Percentiles rank a stretch among this genome's conserved stretches.
These are phyloP conservation scores for Eimeria tenella DNA, from an alignment of 169 alveolate genomes.

Conservation along the genomic window DNA sequence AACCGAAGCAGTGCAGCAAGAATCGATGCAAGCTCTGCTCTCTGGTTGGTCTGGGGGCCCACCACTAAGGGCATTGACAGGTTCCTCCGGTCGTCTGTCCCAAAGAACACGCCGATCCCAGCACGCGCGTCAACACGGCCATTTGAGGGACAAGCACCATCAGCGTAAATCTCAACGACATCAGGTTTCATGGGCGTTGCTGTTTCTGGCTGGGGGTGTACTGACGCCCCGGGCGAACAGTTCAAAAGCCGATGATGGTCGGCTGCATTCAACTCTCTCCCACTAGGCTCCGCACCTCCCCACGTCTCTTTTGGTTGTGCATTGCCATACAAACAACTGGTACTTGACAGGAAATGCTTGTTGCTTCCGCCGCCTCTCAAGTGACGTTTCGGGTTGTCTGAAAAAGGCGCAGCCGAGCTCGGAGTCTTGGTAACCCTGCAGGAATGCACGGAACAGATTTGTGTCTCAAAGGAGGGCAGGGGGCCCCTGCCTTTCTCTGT, in stretches of 20 bases:
- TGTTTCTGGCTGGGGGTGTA: background rate
- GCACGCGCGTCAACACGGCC: background rate
- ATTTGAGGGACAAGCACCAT: background rate
- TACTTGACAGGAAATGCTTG: too few relatives aligned
- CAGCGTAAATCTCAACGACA: background rate
- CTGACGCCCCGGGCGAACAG: background rate
- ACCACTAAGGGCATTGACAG: background rate
- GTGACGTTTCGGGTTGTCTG: too few relatives aligned
- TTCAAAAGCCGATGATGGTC: too few relatives aligned
- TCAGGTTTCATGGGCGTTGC: background rate
- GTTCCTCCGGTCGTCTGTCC: background rate
- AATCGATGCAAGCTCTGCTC: constrained; percentile 19
- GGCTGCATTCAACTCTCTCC: background rate
- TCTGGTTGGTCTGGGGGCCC: constrained; percentile 38
- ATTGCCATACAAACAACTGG: too few relatives aligned
- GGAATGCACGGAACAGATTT: too few relatives aligned
- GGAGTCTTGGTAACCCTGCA: too few relatives aligned
- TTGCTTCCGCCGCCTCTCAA: too few relatives aligned
- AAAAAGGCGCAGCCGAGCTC: too few relatives aligned
- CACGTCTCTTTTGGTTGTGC: background rate
- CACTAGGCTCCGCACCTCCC: background rate
- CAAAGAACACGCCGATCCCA: constrained; percentile 17
- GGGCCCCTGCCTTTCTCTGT: too few relatives aligned
- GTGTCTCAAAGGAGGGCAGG: too few relatives aligned
- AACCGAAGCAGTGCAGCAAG: constrained; percentile 12